Conservation (phyloP, 768 basidiomycete species). For the Amanita brunnescens region DNA sequence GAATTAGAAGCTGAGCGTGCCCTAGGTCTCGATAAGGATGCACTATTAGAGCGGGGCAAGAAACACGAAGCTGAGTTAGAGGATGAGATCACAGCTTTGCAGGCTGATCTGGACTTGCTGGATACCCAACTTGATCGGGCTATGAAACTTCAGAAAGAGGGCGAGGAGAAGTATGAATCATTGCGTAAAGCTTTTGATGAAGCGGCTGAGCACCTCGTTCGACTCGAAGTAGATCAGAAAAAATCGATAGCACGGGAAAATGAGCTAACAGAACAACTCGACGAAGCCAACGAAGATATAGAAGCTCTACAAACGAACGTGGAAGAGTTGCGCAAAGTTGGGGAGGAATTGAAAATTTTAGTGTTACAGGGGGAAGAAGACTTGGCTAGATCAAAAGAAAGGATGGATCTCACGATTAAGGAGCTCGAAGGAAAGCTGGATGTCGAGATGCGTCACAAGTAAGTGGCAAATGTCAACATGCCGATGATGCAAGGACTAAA, state of each 20-base stretch:
- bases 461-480: conserved; percentile 15
- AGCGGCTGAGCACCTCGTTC: conserved; percentile 79
- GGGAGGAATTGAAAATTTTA: conserved; percentile 63
- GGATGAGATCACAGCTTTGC: conserved; percentile 74
- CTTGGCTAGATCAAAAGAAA: conserved; percentile 60
- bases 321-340: conserved; percentile 53
- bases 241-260: conserved; percentile 57
- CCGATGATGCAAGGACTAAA: not conserved
- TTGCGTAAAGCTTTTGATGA: conserved; percentile 70
- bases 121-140: conserved; percentile 83
- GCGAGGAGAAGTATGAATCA: conserved; percentile 68
- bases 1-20: conserved; percentile 77
- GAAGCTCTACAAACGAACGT: conserved; percentile 48
- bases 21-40: conserved; percentile 76
- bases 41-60: conserved; percentile 74
- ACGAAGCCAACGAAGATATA: conserved; percentile 49
- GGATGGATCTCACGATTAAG: conserved; percentile 51
- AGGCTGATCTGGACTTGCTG: conserved; percentile 74
- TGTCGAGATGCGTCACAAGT: conserved; percentile 61
- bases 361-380: conserved; percentile 77
- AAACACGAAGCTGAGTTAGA: conserved; percentile 78
- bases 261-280: conserved; percentile 51
- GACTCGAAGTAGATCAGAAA: conserved; percentile 70
- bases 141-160: conserved; percentile 67
- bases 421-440: conserved; percentile 68